Evolutionary conservation across 164 flowering plant genomes (phyloP), one percentile per base, ranked within the genome.

Genomic region (Amborella trichopoda): DNA sequence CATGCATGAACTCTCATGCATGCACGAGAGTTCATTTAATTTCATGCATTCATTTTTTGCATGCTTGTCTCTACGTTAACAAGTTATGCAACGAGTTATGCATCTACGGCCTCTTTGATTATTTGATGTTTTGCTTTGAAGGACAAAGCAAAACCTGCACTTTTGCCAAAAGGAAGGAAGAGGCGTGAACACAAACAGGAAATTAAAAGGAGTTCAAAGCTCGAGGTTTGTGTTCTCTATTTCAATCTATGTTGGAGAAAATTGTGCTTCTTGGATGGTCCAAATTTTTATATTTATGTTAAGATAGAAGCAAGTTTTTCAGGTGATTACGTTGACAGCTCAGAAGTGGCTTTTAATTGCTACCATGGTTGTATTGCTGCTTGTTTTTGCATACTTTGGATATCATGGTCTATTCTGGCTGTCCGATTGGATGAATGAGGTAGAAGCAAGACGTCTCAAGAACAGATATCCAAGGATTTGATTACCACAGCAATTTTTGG

Each of bases 361-460:
- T 22, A 23, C 49, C 30, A 28, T 78, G 33, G 28, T 63, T 28
- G 54, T 68, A 19, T 45, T 53, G 44, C 17, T 80, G 13, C 25
- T 70, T 32, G 74, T 65, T 16, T 68, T 52, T 9, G 20, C 58
- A 25, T 78, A 69, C 50, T 84, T 49, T 55, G 82, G 97, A 17
- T 81, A 81, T 66, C 73, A 78, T 40, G 89, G 89, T 53, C 87
- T 88, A 16, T 34, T 80, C 40, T 51, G 69, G 74, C 80, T 88
- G 37, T 69, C 75, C 8, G 94, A 88, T 63, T 68, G 89, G 89
- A 88, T 84, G 94, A 84, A 84, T 53, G 79, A 76, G 64, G 55
- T 70, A 36, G 97, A 88, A 44, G 66, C 54, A 39, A 80, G 61
- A 58, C 72, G 71, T 51, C 70, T 54, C 39, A 57, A 68, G 32